phyloP scores from a whole-genome alignment of 2,329 filamentous ascomycete genomes.

The Hymenoscyphus occultus region DNA sequence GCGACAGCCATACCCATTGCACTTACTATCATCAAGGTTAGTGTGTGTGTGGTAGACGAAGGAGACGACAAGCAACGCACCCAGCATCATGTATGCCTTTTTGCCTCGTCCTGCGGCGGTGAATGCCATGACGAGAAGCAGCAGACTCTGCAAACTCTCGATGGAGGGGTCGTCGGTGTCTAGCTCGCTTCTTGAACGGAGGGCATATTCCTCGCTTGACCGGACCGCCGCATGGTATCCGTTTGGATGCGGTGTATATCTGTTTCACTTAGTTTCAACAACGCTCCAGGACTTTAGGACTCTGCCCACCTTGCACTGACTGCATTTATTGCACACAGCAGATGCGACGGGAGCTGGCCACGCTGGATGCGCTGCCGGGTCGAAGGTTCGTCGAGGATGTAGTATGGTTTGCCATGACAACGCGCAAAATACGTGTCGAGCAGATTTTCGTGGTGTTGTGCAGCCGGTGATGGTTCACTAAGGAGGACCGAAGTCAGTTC shows the following conservation, averaged over 20 bases:
- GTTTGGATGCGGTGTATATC: conserved; percentile 66
- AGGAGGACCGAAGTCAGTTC: background rate
- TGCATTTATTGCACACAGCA: conserved; percentile 57
- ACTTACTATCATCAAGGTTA: conserved; percentile 49
- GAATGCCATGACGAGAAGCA: conserved; percentile 73
- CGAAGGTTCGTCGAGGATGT: conserved; percentile 74
- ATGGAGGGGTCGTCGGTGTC: conserved; percentile 80
- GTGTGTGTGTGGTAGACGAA: background rate
- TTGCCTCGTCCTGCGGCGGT: conserved; percentile 77
- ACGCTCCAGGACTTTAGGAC: background rate
- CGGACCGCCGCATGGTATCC: conserved; percentile 66
- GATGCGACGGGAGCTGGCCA: conserved; percentile 48
- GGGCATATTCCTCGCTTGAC: conserved; percentile 69
- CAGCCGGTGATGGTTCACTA: conserved; percentile 46
- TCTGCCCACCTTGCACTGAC: conserved; percentile 56
- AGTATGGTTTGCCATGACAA: conserved; percentile 78
- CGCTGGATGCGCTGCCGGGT: conserved; percentile 69
- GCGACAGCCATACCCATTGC: conserved; percentile 81
- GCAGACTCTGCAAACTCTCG: conserved; percentile 70
- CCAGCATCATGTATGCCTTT: conserved; percentile 82
- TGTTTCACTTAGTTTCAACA: conserved; percentile 37
- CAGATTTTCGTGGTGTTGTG: conserved; percentile 56
- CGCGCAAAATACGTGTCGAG: conserved; percentile 77
- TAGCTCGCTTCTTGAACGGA: conserved; percentile 65
- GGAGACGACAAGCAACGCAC: conserved; percentile 46